Evolutionary conservation across 495 filamentous ascomycete species (phyloP).

Genomic region (Penicillium cosmopolitanum): DNA sequence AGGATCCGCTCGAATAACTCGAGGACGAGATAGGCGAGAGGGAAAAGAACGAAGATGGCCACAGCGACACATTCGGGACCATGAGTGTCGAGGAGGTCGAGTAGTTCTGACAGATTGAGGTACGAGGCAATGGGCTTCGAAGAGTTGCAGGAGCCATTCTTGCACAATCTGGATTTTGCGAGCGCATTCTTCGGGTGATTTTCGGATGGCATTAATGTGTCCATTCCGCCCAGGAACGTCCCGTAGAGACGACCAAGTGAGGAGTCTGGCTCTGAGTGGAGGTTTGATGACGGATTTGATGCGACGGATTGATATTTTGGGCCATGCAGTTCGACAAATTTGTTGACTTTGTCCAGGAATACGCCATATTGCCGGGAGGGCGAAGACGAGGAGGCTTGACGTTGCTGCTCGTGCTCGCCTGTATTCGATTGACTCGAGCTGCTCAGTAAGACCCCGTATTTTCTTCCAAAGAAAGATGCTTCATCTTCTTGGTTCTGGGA

Average conservation of each 20-base stretch:
- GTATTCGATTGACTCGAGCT: not conserved
- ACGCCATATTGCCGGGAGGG: conserved; percentile 9
- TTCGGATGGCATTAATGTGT: conserved; percentile 3
- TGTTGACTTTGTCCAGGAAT: conserved; percentile 3
- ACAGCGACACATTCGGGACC: conserved; percentile 27
- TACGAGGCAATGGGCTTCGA: conserved; percentile 8
- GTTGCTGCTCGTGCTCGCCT: not conserved
- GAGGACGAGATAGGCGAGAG: conserved; percentile 27
- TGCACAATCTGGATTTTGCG: not conserved
- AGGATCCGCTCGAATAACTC: conserved; percentile 23
- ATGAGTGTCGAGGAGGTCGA: conserved; percentile 23
- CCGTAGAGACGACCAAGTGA: conserved; percentile 6
- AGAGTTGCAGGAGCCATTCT: not conserved
- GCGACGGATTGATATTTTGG: not conserved
- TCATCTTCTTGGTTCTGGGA: not conserved
- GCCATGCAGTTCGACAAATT: conserved; percentile 2
- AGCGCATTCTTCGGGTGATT: not conserved
- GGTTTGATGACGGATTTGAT: not conserved
- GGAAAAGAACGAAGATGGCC: conserved; percentile 27
- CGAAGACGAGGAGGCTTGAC: not conserved
- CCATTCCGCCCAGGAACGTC: conserved; percentile 7
- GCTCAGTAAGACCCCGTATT: not conserved
- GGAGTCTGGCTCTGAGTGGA: not conserved
- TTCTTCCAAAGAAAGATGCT: not conserved
- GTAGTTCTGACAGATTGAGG: conserved; percentile 8